phyloP scores from a whole-genome alignment of 2,329 filamentous ascomycete genomes.

The Colletotrichum shisoi region DNA sequence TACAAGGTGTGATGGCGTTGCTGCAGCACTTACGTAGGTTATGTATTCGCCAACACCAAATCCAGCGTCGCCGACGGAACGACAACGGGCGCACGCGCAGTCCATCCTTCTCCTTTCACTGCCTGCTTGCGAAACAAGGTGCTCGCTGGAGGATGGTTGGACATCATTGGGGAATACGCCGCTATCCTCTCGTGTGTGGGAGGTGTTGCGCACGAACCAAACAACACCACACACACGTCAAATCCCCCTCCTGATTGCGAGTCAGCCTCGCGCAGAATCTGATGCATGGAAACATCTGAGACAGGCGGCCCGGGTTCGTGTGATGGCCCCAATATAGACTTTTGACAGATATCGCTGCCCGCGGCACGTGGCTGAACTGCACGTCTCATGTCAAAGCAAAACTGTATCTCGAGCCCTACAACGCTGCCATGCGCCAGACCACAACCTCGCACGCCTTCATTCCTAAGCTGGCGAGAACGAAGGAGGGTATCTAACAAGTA shows the following conservation, averaged over 20 bases:
- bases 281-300: conserved; percentile 32
- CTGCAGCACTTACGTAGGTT: neutral
- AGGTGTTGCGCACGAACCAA: no score
- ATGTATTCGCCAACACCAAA: neutral
- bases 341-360: conserved; percentile 23
- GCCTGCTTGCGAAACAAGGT: neutral
- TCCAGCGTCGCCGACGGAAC: neutral
- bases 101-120: neutral
- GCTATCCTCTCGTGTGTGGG: no score
- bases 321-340: conserved; percentile 31
- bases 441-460: conserved; percentile 6
- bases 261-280: conserved; percentile 33
- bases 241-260: conserved; percentile 14
- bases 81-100: neutral
- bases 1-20: conserved; percentile 15
- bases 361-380: conserved; percentile 33
- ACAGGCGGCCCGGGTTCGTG: conserved; percentile 27
- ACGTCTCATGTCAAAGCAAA: conserved; percentile 32
- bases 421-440: conserved; percentile 19
- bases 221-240: neutral
- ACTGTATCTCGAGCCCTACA: conserved; percentile 29
- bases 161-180: conserved; percentile 7
- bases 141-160: neutral
- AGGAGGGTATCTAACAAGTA: conserved; percentile 21
- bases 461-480: neutral